phyloP scores from a whole-genome alignment of 2,329 filamentous ascomycete species.

The Colletotrichum magnum region DNA sequence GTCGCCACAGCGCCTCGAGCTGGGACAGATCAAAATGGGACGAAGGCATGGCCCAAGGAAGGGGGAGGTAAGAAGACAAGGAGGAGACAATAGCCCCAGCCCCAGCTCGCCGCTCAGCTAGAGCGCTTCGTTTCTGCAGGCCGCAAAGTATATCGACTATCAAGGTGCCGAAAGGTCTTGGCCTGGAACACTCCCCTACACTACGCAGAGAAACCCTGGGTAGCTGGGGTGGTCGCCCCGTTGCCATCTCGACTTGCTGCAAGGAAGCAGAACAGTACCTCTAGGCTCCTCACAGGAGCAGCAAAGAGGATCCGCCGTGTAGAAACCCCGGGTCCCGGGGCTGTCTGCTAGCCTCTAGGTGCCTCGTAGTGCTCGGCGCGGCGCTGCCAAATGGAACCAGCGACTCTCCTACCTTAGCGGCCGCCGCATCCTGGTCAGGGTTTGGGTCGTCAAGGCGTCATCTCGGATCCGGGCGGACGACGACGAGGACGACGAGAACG shows the following conservation, averaged over 20 bases:
- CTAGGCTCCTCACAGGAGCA: neutral
- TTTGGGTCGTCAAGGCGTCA: slow-evolving; percentile 7
- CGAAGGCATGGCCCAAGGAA: neutral
- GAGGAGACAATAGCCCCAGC: slow-evolving; percentile 20
- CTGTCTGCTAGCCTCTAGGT: slow-evolving; percentile 8
- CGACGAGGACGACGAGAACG: neutral
- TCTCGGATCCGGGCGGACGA: slow-evolving; percentile 23
- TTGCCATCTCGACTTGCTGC: slow-evolving; percentile 9
- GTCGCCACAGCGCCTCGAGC: neutral
- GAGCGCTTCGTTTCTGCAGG: slow-evolving; percentile 17
- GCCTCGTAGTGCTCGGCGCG: slow-evolving; percentile 11
- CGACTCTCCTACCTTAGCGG: slow-evolving; percentile 33
- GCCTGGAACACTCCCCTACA: neutral
- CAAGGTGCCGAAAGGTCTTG: slow-evolving; percentile 22
- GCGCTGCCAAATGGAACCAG: slow-evolving; percentile 25
- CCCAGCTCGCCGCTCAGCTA: neutral
- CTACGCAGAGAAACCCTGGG: neutral
- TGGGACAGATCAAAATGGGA: neutral
- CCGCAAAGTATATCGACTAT: slow-evolving; percentile 21
- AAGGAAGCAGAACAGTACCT: neutral
- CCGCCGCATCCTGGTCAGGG: slow-evolving; percentile 27
- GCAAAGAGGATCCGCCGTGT: neutral
- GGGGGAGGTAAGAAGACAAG: slow-evolving; percentile 20
- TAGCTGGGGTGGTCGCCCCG: neutral
- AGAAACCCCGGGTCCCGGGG: slow-evolving; percentile 11